Base-by-base conservation (phyloP, 1,284 basidiomycete genomes). In the Lentinus polychrous region DNA sequence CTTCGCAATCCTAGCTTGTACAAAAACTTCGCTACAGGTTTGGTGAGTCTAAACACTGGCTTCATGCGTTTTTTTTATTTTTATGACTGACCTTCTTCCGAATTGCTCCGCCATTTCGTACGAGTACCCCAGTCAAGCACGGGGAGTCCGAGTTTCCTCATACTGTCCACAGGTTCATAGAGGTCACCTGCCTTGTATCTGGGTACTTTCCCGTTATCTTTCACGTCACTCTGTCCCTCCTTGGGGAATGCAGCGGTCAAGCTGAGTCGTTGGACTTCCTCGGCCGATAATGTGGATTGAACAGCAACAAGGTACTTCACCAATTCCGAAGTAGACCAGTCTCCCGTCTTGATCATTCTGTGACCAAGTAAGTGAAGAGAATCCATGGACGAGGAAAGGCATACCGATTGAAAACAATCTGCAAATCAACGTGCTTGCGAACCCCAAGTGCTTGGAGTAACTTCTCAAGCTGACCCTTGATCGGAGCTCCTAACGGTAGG, bases 231-330 rank as follows among this genome's bases (percentile, higher is more conserved):
- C 8, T 60, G 54, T 10, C 61, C 65, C 63, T 93, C 90, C 46
- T 77, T 76, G 0, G 81, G 80, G 58, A 97, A 94, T 8, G 91
- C 91, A 4, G 84, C 72, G 1, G 95, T 98, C 57, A 86, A 75
- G 44, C 76, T 76, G 20, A 99, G 73, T 14, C 86, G 76, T 2
- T 83, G 76, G 50, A 86, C 62, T 63, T 98, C 95, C 5, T 81
- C 73, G 0, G 69, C 49, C 0, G 79, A 76, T 27, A 98, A 66
- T 0, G 83, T 79, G 17, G 83, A 76, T 57, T 83, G 81, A 8
- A 96, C 90, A 4, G 87, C 86, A n/a, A 91, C 89, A 5, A 98
- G 78, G 62, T 96, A 94, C 59, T 86, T 87, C 51, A 87, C 79
- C n/a, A 94, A 74, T 43, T 91, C 84, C 7, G 78, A 71, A 37